A percentile compares a stretch with the other conserved stretches of the same genome.
Conservation (phyloP, 768 basidiomycete species). For the Pisolithus tinctorius region DNA sequence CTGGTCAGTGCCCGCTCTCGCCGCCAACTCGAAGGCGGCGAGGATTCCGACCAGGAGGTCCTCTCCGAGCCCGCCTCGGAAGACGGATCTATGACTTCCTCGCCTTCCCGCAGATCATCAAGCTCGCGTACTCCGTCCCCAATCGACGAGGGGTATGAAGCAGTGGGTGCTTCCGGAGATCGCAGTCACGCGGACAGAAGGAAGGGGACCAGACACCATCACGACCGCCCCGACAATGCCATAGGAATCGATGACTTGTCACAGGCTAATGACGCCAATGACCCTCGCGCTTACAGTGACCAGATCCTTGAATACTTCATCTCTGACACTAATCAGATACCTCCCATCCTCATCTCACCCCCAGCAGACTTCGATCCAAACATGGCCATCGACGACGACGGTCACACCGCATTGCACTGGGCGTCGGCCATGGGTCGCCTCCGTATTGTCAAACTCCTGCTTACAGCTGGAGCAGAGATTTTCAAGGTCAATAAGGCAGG, state of each 20-base stretch:
- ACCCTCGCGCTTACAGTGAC: conserved; percentile 79
- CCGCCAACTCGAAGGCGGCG: conserved; percentile 42
- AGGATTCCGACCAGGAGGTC: conserved; percentile 57
- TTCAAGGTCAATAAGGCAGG: conserved; percentile 96
- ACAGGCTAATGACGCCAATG: conserved; percentile 40
- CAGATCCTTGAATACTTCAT: conserved; percentile 98
- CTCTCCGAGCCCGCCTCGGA: conserved; percentile 72
- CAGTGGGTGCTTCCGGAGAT: conserved; percentile 17
- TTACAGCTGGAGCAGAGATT: conserved; percentile 92
- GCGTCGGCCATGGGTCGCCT: conserved; percentile 98
- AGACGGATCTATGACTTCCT: conserved; percentile 86
- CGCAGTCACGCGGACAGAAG: conserved; percentile 35
- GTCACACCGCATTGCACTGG: conserved; percentile 96
- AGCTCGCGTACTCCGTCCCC: conserved; percentile 94
- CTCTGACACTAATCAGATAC: conserved; percentile 90
- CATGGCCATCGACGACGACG: conserved; percentile 96
- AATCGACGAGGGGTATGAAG: conserved; percentile 43
- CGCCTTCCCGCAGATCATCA: conserved; percentile 77
- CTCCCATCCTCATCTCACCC: conserved; percentile 78
- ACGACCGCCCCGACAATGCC: conserved; percentile 39
- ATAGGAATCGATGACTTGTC: conserved; percentile 36
- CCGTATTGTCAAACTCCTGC: conserved; percentile 87
- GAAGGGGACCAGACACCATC: conserved; percentile 43
- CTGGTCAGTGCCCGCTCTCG: conserved; percentile 52
- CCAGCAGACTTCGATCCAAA: conserved; percentile 92